Evolutionary conservation across 345 rosid species (phyloP), one percentile per base, ranked within the genome.

Genomic region (Brassica nigra): DNA sequence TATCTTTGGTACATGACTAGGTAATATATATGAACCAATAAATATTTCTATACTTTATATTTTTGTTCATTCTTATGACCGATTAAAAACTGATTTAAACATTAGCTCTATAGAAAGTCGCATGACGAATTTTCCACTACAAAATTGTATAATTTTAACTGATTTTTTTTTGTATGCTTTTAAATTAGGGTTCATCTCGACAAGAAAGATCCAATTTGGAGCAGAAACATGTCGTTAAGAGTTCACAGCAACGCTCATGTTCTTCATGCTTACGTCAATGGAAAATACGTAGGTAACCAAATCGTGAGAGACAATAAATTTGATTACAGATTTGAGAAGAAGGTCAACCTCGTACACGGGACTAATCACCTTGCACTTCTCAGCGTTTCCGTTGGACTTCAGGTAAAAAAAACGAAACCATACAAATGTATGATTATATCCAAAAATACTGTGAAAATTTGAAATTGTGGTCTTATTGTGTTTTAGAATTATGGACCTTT

Each of bases 1-100:
- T 89, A 92, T 76, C 73, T 92, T 55, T 91, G 96, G 94, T 84
- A 86, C 31, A 84, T 90, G 90, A 88, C 95, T 27, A 87, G 86
- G 94, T 91, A 88, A 88, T 18, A 18, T 37, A 34, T 33, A 70
- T 58, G 37, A 62, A 18, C 66, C 57, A n/a, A 36, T 47, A 68
- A 36, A 75, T 76, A 59, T 27, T n/a, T 64, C 12, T 31, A 5
- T 7, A 62, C 30, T 34, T 27, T 61, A 11, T 14, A 1, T 59
- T 23, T 27, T 10, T 30, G 18, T 27, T 29, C 1, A 2, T 28
- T 62, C n/a, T 62, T 12, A 62, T 30, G 15, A 66, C 37, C 49
- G 30, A 4, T 57, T 57, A 57, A 18, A 66, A 16, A n/a, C 8
- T 49, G 18, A 66, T 39, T 39, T 29, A 11, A 66, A 42, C 16